Conservation (phyloP, 2,329 filamentous ascomycete species). For the Ceratocystis ficicola region DNA sequence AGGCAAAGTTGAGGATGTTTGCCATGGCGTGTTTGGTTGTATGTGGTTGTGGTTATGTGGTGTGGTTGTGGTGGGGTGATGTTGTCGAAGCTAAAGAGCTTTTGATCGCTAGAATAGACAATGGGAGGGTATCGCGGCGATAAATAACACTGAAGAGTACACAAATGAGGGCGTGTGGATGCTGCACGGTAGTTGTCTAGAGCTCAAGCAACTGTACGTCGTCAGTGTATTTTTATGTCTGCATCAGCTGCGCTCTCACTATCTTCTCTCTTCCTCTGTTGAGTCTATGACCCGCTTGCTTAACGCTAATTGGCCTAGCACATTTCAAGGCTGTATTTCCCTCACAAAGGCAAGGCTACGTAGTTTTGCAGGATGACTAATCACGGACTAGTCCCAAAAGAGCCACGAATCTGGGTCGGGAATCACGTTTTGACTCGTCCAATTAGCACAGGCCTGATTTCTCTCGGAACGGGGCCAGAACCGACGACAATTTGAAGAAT, state of each 20-base stretch:
- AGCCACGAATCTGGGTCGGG: constrained; percentile 15
- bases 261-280: constrained; percentile 6
- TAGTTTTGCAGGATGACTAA: constrained; percentile 2
- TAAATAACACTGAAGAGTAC: too few relatives aligned
- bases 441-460: constrained; percentile 20
- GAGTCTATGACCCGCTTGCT: neutral
- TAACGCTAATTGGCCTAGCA: neutral
- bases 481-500: constrained; percentile 13
- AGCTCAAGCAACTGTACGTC: too few relatives aligned
- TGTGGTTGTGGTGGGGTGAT: neutral
- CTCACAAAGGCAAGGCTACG: constrained; percentile 5
- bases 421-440: constrained; percentile 19
- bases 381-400: constrained; percentile 5
- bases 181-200: too few relatives aligned
- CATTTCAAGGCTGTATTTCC: constrained; percentile 3
- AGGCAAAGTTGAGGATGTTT: constrained; percentile 43
- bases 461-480: constrained; percentile 16
- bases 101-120: too few relatives aligned
- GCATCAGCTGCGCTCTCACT: neutral
- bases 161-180: too few relatives aligned
- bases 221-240: too few relatives aligned
- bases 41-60: constrained; percentile 11
- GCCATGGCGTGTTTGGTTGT: constrained; percentile 21
- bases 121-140: too few relatives aligned
- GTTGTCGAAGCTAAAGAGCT: too few relatives aligned